Conservation (phyloP, 441 rosid species). For the Adansonia gregorii region DNA sequence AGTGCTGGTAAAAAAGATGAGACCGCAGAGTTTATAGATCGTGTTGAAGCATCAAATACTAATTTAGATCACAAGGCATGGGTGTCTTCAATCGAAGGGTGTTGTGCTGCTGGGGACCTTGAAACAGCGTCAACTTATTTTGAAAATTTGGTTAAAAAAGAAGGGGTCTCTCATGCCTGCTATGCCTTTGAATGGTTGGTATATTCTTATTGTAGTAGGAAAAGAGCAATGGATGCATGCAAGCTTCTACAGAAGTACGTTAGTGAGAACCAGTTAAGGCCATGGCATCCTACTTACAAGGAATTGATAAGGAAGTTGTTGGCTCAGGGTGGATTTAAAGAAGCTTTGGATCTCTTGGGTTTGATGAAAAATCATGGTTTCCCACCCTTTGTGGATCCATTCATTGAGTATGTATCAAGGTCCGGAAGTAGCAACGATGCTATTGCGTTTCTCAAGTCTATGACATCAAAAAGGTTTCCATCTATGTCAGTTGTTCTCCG, state of each 20-base stretch:
- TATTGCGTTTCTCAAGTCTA: conserved; percentile 56
- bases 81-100: conserved; percentile 70
- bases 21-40: conserved; percentile 48
- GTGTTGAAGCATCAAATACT: conserved; percentile 51
- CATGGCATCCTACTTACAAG: conserved; percentile 63
- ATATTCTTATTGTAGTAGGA: conserved; percentile 58
- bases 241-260: conserved; percentile 51
- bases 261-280: conserved; percentile 48
- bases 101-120: conserved; percentile 66
- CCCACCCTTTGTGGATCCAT: conserved; percentile 76
- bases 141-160: conserved; percentile 51
- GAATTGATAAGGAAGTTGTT: conserved; percentile 60
- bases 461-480: conserved; percentile 71
- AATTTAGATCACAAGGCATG: conserved; percentile 56
- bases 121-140: conserved; percentile 67
- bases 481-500: conserved; percentile 64
- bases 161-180: conserved; percentile 45
- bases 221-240: conserved; percentile 65
- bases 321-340: conserved; percentile 65
- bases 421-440: conserved; percentile 72
- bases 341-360: conserved; percentile 63
- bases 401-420: conserved; percentile 65
- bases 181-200: conserved; percentile 65
- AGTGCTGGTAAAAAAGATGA: conserved; percentile 58
- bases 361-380: conserved; percentile 75